Conservation (phyloP, 768 basidiomycete species). For the Candolleomyces eurysporus region DNA sequence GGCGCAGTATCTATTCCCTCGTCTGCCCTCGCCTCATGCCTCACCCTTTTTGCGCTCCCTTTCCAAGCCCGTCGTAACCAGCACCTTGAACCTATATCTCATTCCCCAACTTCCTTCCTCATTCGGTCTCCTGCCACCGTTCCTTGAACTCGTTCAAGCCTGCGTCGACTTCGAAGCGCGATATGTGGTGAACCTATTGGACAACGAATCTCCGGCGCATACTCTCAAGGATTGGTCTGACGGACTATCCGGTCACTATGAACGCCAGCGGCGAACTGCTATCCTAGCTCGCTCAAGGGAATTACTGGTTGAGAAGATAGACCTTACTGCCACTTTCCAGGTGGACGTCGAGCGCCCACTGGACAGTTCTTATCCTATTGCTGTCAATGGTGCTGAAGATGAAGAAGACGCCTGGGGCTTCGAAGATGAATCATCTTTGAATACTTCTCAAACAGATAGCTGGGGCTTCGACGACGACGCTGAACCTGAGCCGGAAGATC, state of each 20-base stretch:
- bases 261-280: slow-evolving; percentile 64
- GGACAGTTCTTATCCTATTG: slow-evolving; percentile 27
- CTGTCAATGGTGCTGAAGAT: slow-evolving; percentile 17
- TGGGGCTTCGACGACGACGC: slow-evolving; percentile 54
- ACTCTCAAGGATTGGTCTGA: slow-evolving; percentile 69
- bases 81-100: slow-evolving; percentile 65
- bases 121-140: slow-evolving; percentile 56
- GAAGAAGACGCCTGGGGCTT: slow-evolving; percentile 34
- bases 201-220: slow-evolving; percentile 44
- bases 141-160: slow-evolving; percentile 52
- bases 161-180: slow-evolving; percentile 67
- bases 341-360: slow-evolving; percentile 35
- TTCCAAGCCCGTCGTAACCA: slow-evolving; percentile 55
- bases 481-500: slow-evolving; percentile 10
- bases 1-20: slow-evolving; percentile 50
- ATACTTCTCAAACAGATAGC: slow-evolving; percentile 27
- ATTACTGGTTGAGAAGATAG: slow-evolving; percentile 46
- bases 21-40: slow-evolving; percentile 47
- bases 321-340: slow-evolving; percentile 37
- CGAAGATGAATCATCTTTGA: slow-evolving; percentile 15
- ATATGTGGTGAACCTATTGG: slow-evolving; percentile 49
- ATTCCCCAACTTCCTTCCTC: slow-evolving; percentile 69
- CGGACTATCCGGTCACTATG: slow-evolving; percentile 71
- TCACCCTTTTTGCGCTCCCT: slow-evolving; percentile 54
- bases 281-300: slow-evolving; percentile 63